Percentiles rank a stretch among this genome's conserved stretches.
phyloP scores from a whole-genome alignment of 305 asterid genomes.

The Galium porrigens region DNA sequence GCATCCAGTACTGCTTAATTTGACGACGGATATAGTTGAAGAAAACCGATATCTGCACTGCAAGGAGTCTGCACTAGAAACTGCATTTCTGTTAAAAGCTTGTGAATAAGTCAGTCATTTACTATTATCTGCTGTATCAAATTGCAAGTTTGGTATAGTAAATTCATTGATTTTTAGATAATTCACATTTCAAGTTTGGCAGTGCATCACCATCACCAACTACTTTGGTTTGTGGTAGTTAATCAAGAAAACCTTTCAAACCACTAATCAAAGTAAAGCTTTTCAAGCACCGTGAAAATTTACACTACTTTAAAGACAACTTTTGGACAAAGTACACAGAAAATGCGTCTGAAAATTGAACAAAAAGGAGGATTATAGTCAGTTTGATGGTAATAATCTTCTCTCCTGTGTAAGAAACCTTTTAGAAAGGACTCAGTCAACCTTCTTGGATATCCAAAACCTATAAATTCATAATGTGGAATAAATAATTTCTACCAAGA shows the following conservation, averaged over 20 bases:
- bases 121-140: neutral
- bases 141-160: neutral
- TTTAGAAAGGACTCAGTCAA: conserved; percentile 5
- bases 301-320: neutral
- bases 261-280: conserved; percentile 6
- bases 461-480: neutral
- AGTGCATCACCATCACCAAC: conserved; percentile 7
- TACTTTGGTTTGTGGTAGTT: neutral
- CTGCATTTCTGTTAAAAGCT: conserved; percentile 53
- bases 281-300: neutral
- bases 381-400: conserved; percentile 11
- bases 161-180: neutral
- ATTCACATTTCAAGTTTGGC: neutral
- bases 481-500: conserved; percentile 1
- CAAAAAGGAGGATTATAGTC: conserved; percentile 4
- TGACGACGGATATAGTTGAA: conserved; percentile 65
- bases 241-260: neutral
- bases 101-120: neutral
- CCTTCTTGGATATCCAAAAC: conserved; percentile 8
- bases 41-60: conserved; percentile 70
- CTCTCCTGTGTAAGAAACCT: neutral
- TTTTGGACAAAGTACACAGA: neutral
- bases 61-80: conserved; percentile 75
- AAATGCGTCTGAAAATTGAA: conserved; percentile 5
- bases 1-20: conserved; percentile 56